Percentiles rank a stretch among this genome's conserved stretches.
These are phyloP conservation scores for Lasiosphaeris hirsuta DNA, from an alignment of 495 filamentous ascomycete species.

Conservation along the genomic window DNA sequence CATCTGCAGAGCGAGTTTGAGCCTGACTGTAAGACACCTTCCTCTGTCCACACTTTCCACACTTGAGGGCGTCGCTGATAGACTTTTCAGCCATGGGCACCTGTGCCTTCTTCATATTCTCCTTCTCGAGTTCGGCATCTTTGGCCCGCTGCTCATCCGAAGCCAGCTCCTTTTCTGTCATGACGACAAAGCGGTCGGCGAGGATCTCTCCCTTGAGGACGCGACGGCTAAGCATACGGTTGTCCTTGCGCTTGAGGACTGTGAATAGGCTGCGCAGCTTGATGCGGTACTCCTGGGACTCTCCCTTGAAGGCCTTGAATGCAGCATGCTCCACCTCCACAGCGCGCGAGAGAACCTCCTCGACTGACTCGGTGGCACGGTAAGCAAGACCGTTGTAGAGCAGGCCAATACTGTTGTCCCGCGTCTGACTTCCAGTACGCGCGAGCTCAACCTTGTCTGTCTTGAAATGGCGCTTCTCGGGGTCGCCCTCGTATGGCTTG, in stretches of 20 bases:
- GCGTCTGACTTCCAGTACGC: slow-evolving; percentile 64
- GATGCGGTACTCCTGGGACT: slow-evolving; percentile 68
- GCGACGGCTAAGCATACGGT: slow-evolving; percentile 66
- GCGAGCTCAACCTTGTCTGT: slow-evolving; percentile 70
- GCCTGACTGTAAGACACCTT: slow-evolving; percentile 95
- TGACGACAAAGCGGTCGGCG: slow-evolving; percentile 66
- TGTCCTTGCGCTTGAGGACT: slow-evolving; percentile 90
- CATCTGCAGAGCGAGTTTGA: slow-evolving; percentile 92
- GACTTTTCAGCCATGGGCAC: slow-evolving; percentile 84
- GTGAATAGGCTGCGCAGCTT: slow-evolving; percentile 90
- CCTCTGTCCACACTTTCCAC: slow-evolving; percentile 84
- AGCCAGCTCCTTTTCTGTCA: slow-evolving; percentile 47
- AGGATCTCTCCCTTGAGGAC: slow-evolving; percentile 71
- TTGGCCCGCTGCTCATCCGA: slow-evolving; percentile 73
- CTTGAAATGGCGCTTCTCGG: slow-evolving; percentile 73
- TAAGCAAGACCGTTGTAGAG: slow-evolving; percentile 80
- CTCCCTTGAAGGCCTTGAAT: slow-evolving; percentile 59
- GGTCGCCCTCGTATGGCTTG: slow-evolving; percentile 65
- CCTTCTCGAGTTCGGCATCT: slow-evolving; percentile 69
- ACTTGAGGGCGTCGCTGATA: slow-evolving; percentile 80
- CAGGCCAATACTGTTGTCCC: slow-evolving; percentile 82
- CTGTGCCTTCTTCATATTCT: slow-evolving; percentile 95
- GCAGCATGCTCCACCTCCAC: slow-evolving; percentile 71
- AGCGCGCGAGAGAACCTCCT: slow-evolving; percentile 63
- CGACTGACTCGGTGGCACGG: slow-evolving; percentile 53